Percentiles rank a stretch among this genome's conserved stretches.
phyloP scores from a whole-genome alignment of 1,284 basidiomycete genomes.

The Leccinum subrobustum region DNA sequence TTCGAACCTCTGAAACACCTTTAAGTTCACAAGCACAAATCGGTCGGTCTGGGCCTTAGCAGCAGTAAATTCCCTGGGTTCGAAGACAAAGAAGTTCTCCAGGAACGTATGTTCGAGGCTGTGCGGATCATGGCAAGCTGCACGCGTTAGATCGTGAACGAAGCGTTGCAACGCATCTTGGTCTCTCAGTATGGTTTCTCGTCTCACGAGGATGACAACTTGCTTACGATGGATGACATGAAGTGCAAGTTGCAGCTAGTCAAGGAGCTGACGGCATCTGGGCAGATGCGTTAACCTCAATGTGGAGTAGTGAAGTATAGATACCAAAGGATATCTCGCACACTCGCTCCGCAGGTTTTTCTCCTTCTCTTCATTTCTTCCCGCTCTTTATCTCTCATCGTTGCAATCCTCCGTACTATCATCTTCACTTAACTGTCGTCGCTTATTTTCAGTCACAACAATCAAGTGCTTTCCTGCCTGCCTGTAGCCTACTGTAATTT shows the following conservation, averaged over 20 bases:
- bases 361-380: too few species aligned
- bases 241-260: constrained; percentile 15
- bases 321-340: too few species aligned
- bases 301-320: too few species aligned
- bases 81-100: constrained; percentile 50
- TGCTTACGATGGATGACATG: constrained; percentile 21
- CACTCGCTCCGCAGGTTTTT: too few species aligned
- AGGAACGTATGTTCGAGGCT: constrained; percentile 52
- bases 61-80: constrained; percentile 69
- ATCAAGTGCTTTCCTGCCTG: too few species aligned
- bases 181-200: constrained; percentile 78
- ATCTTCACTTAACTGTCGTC: too few species aligned
- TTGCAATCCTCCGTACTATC: too few species aligned
- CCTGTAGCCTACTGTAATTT: too few species aligned
- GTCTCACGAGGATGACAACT: constrained; percentile 27
- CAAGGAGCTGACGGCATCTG: constrained; percentile 27
- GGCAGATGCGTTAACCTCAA: constrained; percentile 18
- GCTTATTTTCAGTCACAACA: too few species aligned
- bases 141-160: constrained; percentile 45
- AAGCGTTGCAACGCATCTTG: constrained; percentile 59
- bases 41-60: constrained; percentile 71
- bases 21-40: constrained; percentile 56
- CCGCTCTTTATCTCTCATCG: too few species aligned
- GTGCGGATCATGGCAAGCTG: constrained; percentile 38
- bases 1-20: constrained; percentile 48